These are phyloP conservation scores for Trichosporon coremiiforme DNA, from an alignment of 1,284 basidiomycete genomes.

Conservation along the genomic window DNA sequence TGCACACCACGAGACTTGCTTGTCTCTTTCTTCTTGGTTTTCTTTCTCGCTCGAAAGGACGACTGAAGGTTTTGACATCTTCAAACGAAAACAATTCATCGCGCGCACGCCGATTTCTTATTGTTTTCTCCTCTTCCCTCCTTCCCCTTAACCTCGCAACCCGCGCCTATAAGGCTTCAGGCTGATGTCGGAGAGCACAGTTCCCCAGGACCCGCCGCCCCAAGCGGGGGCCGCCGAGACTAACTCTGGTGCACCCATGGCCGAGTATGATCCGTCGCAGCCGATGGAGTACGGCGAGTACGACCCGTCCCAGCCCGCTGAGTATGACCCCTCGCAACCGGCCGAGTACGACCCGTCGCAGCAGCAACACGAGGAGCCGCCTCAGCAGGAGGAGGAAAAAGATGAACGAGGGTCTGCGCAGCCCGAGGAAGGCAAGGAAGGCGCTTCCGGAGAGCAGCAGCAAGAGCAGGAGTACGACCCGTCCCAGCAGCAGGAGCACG, in stretches of 20 bases:
- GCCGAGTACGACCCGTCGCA: slow-evolving; percentile 17
- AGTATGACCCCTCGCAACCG: slow-evolving; percentile 22
- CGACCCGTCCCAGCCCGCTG: slow-evolving; percentile 23
- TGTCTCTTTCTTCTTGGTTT: background rate
- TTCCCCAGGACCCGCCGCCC: slow-evolving; percentile 3
- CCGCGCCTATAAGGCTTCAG: slow-evolving; percentile 8
- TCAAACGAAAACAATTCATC: slow-evolving; percentile 5
- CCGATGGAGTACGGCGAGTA: slow-evolving; percentile 19
- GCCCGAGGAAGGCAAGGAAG: background rate
- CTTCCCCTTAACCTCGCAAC: background rate
- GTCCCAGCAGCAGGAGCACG: slow-evolving; percentile 16
- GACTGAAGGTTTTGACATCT: background rate
- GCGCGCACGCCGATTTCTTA: background rate
- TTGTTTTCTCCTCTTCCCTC: background rate
- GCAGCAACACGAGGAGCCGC: background rate
- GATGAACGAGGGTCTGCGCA: background rate
- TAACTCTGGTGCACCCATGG: slow-evolving; percentile 15
- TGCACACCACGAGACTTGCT: background rate
- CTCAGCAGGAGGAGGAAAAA: slow-evolving; percentile 9
- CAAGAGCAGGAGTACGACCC: slow-evolving; percentile 21
- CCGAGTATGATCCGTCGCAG: slow-evolving; percentile 17
- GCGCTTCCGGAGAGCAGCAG: background rate
- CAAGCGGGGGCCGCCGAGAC: slow-evolving; percentile 14
- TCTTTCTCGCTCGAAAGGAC: background rate
- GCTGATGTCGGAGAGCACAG: slow-evolving; percentile 16